Evolutionary conservation across 2,329 filamentous ascomycete species (phyloP).

Genomic region (Penicillium sp.): DNA sequence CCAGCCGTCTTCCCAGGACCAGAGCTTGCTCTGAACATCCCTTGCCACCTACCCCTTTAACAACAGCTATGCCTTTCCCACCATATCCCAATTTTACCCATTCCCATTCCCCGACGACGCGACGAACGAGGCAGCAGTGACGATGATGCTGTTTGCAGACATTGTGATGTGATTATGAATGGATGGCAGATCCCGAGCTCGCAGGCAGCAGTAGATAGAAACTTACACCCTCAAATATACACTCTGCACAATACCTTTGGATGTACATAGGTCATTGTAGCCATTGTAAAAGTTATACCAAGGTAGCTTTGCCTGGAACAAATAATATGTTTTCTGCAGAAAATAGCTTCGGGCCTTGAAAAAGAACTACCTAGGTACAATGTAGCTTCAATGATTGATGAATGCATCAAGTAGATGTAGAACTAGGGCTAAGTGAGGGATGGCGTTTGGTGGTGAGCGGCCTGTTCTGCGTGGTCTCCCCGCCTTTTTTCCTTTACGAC

Average conservation of each 20-base stretch:
- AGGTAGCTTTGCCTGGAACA: neutral
- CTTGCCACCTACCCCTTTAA: slow-evolving; percentile 6
- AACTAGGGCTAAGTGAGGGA: neutral
- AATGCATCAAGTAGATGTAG: neutral
- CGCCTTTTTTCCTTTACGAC: slow-evolving; percentile 5
- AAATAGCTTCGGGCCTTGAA: neutral
- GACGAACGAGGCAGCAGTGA: slow-evolving; percentile 27
- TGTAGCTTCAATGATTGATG: too few species aligned
- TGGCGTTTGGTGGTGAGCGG: neutral
- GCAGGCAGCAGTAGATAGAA: slow-evolving; percentile 35
- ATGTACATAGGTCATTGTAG: neutral
- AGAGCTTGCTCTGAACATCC: slow-evolving; percentile 13
- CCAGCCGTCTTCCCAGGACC: slow-evolving; percentile 11
- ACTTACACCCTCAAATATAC: slow-evolving; percentile 30
- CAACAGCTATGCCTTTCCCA: slow-evolving; percentile 7
- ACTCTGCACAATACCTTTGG: slow-evolving; percentile 19
- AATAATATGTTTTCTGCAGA: neutral
- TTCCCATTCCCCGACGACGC: slow-evolving; percentile 16
- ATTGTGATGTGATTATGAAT: slow-evolving; percentile 24
- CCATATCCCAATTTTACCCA: slow-evolving; percentile 9
- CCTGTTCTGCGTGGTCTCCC: slow-evolving; percentile 4
- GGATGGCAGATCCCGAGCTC: slow-evolving; percentile 17
- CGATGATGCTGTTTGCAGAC: slow-evolving; percentile 26
- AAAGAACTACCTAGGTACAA: too few species aligned
- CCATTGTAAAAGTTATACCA: neutral